These are phyloP conservation scores for Celoporthe dispersa DNA, from an alignment of 2,329 filamentous ascomycete species.

Conservation along the genomic window DNA sequence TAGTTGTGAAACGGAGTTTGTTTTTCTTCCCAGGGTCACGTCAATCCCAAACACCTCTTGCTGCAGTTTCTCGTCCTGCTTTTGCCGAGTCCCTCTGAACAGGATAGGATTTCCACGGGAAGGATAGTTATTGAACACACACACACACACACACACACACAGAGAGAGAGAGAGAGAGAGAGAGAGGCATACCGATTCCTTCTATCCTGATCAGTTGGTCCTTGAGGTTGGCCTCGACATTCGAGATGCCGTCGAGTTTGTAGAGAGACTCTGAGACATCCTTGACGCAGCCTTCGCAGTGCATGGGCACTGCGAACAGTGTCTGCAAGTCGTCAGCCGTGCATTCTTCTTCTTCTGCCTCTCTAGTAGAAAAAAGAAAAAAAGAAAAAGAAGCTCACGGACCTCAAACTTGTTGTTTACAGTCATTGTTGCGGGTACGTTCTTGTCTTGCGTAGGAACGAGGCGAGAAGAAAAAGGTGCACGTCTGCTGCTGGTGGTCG, in stretches of 20 bases:
- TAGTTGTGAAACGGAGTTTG: not conserved
- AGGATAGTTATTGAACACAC: too few relatives aligned
- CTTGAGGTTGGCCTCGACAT: slow-evolving; percentile 80
- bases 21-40: too few relatives aligned
- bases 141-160: too few relatives aligned
- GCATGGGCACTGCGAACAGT: slow-evolving; percentile 92
- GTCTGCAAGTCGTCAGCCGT: slow-evolving; percentile 60
- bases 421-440: slow-evolving; percentile 43
- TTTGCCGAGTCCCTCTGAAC: not conserved
- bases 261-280: slow-evolving; percentile 80
- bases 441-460: slow-evolving; percentile 18
- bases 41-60: not conserved
- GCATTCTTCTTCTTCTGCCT: not conserved
- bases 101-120: not conserved
- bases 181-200: slow-evolving; percentile 67
- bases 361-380: not conserved
- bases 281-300: slow-evolving; percentile 87
- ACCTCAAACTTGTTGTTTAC: slow-evolving; percentile 53
- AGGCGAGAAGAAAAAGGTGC: not conserved
- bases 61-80: not conserved
- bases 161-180: not conserved
- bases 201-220: slow-evolving; percentile 84
- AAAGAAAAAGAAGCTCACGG: slow-evolving; percentile 22
- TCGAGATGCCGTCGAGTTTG: slow-evolving; percentile 78
- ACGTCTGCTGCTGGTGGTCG: not conserved